Evolutionary conservation across 2,329 filamentous ascomycete genomes (phyloP), one percentile per base, ranked within the genome.

Genomic region (Cryphonectria nitschkei): DNA sequence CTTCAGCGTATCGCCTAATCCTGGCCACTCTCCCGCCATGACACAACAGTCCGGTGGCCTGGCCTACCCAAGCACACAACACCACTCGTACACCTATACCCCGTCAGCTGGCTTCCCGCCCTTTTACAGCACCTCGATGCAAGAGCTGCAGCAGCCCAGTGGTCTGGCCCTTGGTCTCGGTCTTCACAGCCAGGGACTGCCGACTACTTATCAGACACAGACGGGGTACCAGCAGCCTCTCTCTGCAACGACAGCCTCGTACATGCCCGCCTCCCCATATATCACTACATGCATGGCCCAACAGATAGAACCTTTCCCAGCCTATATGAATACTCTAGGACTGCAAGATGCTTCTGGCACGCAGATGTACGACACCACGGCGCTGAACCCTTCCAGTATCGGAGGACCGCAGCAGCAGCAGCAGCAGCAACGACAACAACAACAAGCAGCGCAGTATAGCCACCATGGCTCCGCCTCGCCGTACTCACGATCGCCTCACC

Each of bases 381-480:
- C 80, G 68, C 74, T 79, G 37, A 77, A 79, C 64, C 76, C 77
- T 43, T 73, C 75, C 43, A 76, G 77, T 65, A 76, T 78, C 32
- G 75, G 75, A 34, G 74, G 76, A 22, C 74, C 80, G 29, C 58
- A 64, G 2, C 67, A 68, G 60, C 81, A 50, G 8, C 46, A 68
- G 46, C 81, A n/a, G 8, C 46, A 50, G 46, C 46, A 50, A 9
- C 58, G 64, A 2, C 67, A 39, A 39, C 37, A 39, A 39, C 37
- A 39, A 39, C 37, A 39, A 39, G 37, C 37, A n/a, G 7, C 22
- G 19, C 46, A 81, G 43, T 85, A 79, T 69, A 79, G 79, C 32
- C 80, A 79, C 26, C 80, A 81, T 50, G 82, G 83, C 8, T 84
- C 82, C 2, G 79, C 80, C 16, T 84, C 84, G 46, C 82, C 83